A percentile compares a stretch with the other conserved stretches of the same genome.
These are phyloP conservation scores for Toxicodendron radicans DNA, from an alignment of 345 rosid species.

Conservation along the genomic window DNA sequence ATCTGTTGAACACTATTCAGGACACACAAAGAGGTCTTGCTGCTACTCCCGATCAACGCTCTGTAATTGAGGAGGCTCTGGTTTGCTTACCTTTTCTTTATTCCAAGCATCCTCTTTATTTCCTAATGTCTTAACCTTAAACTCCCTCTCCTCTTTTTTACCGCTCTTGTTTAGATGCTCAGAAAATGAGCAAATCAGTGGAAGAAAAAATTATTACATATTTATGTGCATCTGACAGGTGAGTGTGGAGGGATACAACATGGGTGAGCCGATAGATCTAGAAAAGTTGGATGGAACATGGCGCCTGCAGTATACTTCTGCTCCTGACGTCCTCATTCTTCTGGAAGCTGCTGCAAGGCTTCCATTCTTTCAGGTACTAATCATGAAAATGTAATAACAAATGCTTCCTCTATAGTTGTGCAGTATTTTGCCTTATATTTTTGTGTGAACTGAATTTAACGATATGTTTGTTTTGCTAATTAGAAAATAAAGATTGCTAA, in stretches of 20 bases:
- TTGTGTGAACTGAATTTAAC: not conserved
- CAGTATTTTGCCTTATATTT: not conserved
- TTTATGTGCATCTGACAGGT: slow-evolving; percentile 46
- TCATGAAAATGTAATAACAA: not conserved
- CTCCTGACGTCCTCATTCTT: slow-evolving; percentile 82
- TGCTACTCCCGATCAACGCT: slow-evolving; percentile 71
- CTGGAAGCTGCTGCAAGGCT: slow-evolving; percentile 81
- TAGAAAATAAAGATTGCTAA: not conserved
- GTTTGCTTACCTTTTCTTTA: slow-evolving; percentile 33
- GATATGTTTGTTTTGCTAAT: not conserved
- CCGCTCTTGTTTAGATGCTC: not conserved
- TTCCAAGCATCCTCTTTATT: not conserved
- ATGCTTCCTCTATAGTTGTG: not conserved
- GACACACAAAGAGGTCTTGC: slow-evolving; percentile 72
- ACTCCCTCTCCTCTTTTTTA: not conserved
- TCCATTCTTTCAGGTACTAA: slow-evolving; percentile 75
- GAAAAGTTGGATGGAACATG: slow-evolving; percentile 84
- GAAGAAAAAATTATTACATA: slow-evolving; percentile 12
- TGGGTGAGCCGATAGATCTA: slow-evolving; percentile 68
- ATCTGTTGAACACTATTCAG: slow-evolving; percentile 66
- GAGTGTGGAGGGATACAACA: slow-evolving; percentile 60
- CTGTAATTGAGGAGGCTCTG: slow-evolving; percentile 79
- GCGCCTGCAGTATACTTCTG: slow-evolving; percentile 94
- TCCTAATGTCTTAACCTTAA: too few relatives aligned
- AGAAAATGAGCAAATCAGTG: not conserved